Evolutionary conservation across 2,329 filamentous ascomycete genomes (phyloP).

Genomic region (Cercospora beticola): DNA sequence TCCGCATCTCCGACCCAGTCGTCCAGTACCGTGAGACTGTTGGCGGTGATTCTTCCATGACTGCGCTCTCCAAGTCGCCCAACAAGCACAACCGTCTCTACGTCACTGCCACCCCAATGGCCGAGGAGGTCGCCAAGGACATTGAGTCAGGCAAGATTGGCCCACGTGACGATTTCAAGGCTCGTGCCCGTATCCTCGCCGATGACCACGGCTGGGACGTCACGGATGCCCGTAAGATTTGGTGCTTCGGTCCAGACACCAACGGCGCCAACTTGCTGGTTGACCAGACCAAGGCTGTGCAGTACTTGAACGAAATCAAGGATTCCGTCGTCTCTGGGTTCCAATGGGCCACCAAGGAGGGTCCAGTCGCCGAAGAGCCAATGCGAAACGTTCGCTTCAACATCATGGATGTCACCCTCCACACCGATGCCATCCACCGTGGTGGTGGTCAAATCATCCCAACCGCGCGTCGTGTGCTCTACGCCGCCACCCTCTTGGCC

Average conservation of each 20-base stretch:
- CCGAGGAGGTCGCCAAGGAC: slow-evolving; percentile 84
- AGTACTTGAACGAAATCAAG: slow-evolving; percentile 99
- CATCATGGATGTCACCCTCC: slow-evolving; percentile 98
- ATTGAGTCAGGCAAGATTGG: slow-evolving; percentile 91
- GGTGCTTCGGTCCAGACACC: slow-evolving; percentile 98
- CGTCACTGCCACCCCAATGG: slow-evolving; percentile 85
- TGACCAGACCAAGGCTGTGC: slow-evolving; percentile 99
- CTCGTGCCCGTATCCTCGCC: slow-evolving; percentile 89
- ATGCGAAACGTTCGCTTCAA: slow-evolving; percentile 98
- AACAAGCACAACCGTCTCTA: slow-evolving; percentile 99
- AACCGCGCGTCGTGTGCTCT: slow-evolving; percentile 94
- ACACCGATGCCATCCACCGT: slow-evolving; percentile 99
- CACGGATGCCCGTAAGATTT: slow-evolving; percentile 99
- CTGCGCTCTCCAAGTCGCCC: slow-evolving; percentile 97
- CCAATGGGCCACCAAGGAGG: slow-evolving; percentile 98
- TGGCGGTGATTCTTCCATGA: slow-evolving; percentile 79
- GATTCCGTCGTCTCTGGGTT: slow-evolving; percentile 99
- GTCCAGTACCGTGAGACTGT: slow-evolving; percentile 99
- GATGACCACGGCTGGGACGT: slow-evolving; percentile 99
- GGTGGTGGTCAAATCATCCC: slow-evolving; percentile 99
- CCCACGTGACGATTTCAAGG: slow-evolving; percentile 98
- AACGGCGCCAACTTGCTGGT: slow-evolving; percentile 97
- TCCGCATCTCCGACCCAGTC: slow-evolving; percentile 96
- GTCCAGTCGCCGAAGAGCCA: slow-evolving; percentile 96
- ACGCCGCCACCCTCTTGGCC: slow-evolving; percentile 86